Conservation (phyloP, 352 stramenopile species). For the Phytopythium chamaehyphon region DNA sequence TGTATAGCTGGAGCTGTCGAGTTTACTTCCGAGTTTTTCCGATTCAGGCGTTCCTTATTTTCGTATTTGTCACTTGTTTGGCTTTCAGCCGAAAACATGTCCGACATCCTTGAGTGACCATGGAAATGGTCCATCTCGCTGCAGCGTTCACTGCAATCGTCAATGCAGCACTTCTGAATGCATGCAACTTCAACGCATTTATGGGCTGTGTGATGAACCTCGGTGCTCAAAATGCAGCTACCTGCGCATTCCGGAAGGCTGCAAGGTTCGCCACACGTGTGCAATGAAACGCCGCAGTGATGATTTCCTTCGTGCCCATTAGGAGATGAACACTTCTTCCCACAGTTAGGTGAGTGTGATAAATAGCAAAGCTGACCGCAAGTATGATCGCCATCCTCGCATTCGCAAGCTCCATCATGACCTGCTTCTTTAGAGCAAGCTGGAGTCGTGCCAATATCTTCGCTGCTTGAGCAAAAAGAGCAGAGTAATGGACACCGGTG, state of each 20-base stretch:
- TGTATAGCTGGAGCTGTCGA: slow-evolving; percentile 43
- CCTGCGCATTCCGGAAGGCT: slow-evolving; percentile 33
- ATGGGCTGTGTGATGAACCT: slow-evolving; percentile 45
- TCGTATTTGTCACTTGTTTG: too few species aligned
- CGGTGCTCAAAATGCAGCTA: slow-evolving; percentile 47
- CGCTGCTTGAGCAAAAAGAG: slow-evolving; percentile 38
- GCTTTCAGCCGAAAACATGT: slow-evolving; percentile 51
- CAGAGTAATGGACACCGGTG: slow-evolving; percentile 46
- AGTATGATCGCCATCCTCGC: slow-evolving; percentile 55
- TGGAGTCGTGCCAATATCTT: slow-evolving; percentile 20
- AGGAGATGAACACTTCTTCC: slow-evolving; percentile 36
- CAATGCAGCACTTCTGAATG: slow-evolving; percentile 53
- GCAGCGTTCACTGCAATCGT: slow-evolving; percentile 52
- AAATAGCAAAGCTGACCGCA: slow-evolving; percentile 44
- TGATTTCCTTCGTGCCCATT: slow-evolving; percentile 39
- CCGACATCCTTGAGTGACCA: slow-evolving; percentile 33
- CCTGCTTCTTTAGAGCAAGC: slow-evolving; percentile 48
- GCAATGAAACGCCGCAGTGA: slow-evolving; percentile 46
- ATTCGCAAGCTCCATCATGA: slow-evolving; percentile 68
- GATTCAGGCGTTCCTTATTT: too few species aligned
- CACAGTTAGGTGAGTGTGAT: slow-evolving; percentile 45
- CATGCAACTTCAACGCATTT: slow-evolving; percentile 61
- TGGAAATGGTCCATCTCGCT: slow-evolving; percentile 62
- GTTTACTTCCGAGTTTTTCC: slow-evolving; percentile 31
- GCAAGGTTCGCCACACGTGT: slow-evolving; percentile 56